These are phyloP conservation scores for Venturia effusa DNA, from an alignment of 2,329 filamentous ascomycete genomes.

Conservation along the genomic window DNA sequence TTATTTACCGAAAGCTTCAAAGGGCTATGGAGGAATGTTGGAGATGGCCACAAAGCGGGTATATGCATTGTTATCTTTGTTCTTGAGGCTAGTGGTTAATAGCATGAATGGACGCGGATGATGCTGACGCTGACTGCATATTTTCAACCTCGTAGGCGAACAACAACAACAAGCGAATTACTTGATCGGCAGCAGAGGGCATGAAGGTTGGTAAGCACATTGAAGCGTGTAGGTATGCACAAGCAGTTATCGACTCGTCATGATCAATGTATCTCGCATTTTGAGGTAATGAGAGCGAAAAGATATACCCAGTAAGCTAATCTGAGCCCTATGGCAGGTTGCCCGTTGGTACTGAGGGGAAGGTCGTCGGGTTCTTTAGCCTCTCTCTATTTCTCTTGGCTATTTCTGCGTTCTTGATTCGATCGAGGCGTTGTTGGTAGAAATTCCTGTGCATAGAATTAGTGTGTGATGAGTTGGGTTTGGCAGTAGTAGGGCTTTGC, in stretches of 20 bases:
- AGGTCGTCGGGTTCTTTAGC: constrained; percentile 64
- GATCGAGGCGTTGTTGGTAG: constrained; percentile 73
- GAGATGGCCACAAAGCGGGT: background rate
- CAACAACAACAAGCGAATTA: background rate
- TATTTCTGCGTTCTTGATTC: constrained; percentile 64
- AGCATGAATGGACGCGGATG: background rate
- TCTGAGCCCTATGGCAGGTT: constrained; percentile 18
- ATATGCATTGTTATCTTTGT: background rate
- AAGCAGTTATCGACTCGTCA: background rate
- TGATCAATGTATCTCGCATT: background rate
- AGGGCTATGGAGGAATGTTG: background rate
- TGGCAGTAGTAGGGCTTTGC: background rate
- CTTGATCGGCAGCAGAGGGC: background rate
- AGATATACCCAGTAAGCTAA: background rate
- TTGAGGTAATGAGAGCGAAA: background rate
- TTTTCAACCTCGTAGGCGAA: background rate
- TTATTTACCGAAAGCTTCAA: no score
- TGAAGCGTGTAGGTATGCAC: background rate
- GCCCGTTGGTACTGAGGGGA: constrained; percentile 72
- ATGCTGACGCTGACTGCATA: constrained; percentile 1
- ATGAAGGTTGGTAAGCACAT: background rate
- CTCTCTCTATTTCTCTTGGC: constrained; percentile 75
- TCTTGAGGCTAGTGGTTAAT: background rate
- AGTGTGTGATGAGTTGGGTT: background rate
- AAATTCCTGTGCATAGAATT: constrained; percentile 51